phyloP scores from a whole-genome alignment of 805 yeast genomes.

The Sugiyamaella mastotermitis region DNA sequence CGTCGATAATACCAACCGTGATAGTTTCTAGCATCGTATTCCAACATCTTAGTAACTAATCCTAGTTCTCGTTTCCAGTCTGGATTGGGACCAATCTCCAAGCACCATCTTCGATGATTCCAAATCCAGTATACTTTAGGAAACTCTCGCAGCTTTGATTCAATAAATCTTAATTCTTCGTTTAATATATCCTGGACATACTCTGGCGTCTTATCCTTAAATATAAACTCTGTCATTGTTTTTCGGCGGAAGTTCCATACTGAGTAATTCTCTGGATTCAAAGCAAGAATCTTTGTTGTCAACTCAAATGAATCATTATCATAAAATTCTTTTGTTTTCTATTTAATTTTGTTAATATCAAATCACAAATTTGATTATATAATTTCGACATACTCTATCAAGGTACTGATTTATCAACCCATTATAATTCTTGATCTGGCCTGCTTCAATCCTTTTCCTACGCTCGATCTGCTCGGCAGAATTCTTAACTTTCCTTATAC shows the following conservation, averaged over 20 bases:
- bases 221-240: conserved; percentile 38
- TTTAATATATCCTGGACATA: conserved; percentile 35
- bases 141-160: conserved; percentile 49
- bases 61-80: conserved; percentile 68
- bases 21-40: conserved; percentile 74
- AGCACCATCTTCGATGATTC: conserved; percentile 86
- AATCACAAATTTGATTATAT: not conserved
- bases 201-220: conserved; percentile 18
- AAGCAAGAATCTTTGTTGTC: conserved; percentile 51
- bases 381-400: conserved; percentile 17
- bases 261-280: conserved; percentile 85
- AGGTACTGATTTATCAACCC: conserved; percentile 41
- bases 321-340: conserved; percentile 1
- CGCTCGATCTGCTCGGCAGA: conserved; percentile 48
- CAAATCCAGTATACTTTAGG: conserved; percentile 98
- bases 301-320: conserved; percentile 39
- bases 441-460: conserved; percentile 52
- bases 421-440: conserved; percentile 52
- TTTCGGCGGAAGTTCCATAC: conserved; percentile 88
- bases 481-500: conserved; percentile 54
- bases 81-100: conserved; percentile 46
- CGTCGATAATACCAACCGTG: conserved; percentile 97
- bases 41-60: conserved; percentile 62
- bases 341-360: not conserved
- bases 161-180: conserved; percentile 56